A percentile compares a stretch with the other conserved stretches of the same genome.
Conservation (phyloP, 345 rosid genomes). For the Camelina hispida region DNA sequence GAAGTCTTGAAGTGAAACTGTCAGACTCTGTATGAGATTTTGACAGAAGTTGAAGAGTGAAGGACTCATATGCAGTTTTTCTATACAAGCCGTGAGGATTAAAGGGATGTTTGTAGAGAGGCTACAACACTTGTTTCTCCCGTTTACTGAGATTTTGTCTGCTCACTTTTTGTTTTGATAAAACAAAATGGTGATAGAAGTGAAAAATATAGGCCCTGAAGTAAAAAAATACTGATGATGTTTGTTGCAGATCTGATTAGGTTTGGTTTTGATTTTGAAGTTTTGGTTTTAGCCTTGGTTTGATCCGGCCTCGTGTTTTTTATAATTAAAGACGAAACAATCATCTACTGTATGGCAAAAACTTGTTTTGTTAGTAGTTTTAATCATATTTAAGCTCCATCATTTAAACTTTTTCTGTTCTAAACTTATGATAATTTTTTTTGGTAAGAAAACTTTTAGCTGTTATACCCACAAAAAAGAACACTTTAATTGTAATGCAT, state of each 20-base stretch:
- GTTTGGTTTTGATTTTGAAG: constrained; percentile 21
- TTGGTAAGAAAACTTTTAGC: neutral
- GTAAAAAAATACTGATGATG: neutral
- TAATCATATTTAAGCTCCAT: no score
- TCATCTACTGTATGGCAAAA: no score
- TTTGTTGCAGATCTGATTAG: neutral
- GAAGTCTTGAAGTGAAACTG: constrained; percentile 1
- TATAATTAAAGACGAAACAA: no score
- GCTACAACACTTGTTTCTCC: constrained; percentile 16
- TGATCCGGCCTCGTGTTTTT: no score
- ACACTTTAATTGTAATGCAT: no score
- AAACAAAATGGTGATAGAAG: neutral
- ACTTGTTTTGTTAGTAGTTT: no score
- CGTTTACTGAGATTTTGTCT: neutral
- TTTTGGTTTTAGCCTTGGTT: neutral
- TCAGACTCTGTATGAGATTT: constrained; percentile 2
- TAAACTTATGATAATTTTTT: neutral
- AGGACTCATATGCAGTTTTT: neutral
- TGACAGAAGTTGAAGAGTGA: constrained; percentile 21
- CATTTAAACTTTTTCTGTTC: no score
- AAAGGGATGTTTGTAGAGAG: neutral
- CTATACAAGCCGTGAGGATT: neutral
- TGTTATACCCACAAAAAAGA: neutral
- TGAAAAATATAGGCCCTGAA: neutral
- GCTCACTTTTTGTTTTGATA: neutral